Evolutionary conservation across 2,329 filamentous ascomycete genomes (phyloP).

Genomic region (Xylaria sp.): DNA sequence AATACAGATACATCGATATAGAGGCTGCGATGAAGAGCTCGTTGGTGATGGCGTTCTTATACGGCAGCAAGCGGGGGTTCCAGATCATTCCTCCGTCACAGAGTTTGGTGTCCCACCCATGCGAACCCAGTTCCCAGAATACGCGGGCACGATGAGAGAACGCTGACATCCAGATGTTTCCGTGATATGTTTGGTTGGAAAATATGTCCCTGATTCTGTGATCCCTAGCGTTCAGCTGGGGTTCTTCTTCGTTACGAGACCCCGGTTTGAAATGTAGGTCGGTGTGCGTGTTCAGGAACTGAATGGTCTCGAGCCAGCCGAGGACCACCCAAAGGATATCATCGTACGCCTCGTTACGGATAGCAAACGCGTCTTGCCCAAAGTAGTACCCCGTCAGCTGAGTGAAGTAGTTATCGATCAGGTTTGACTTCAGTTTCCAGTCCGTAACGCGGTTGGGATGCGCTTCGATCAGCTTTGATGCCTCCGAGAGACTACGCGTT

Average conservation of each 20-base stretch:
- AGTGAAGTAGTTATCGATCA: conserved; percentile 81
- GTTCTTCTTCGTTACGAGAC: conserved; percentile 1
- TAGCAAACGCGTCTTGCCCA: conserved; percentile 75
- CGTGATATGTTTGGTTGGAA: conserved; percentile 67
- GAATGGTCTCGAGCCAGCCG: conserved; percentile 82
- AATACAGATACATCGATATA: conserved; percentile 86
- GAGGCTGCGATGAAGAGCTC: conserved; percentile 86
- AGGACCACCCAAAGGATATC: conserved; percentile 96
- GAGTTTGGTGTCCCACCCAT: conserved; percentile 79
- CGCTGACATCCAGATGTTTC: conserved; percentile 70
- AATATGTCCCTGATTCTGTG: conserved; percentile 38
- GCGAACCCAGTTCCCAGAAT: conserved; percentile 80
- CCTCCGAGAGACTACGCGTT: conserved; percentile 70
- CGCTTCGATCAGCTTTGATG: conserved; percentile 45
- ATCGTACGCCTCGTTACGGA: conserved; percentile 79
- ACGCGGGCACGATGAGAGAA: conserved; percentile 83
- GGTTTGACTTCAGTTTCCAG: conserved; percentile 66
- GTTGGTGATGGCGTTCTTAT: conserved; percentile 97
- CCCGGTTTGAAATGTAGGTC: conserved; percentile 57
- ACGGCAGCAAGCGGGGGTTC: conserved; percentile 78
- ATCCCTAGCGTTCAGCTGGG: conserved; percentile 25
- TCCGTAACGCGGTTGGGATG: conserved; percentile 39
- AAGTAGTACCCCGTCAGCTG: conserved; percentile 81
- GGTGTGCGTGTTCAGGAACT: conserved; percentile 74
- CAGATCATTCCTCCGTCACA: conserved; percentile 90